Conservation (phyloP, 2,329 filamentous ascomycete species). For the Diaporthe citriasiana region DNA sequence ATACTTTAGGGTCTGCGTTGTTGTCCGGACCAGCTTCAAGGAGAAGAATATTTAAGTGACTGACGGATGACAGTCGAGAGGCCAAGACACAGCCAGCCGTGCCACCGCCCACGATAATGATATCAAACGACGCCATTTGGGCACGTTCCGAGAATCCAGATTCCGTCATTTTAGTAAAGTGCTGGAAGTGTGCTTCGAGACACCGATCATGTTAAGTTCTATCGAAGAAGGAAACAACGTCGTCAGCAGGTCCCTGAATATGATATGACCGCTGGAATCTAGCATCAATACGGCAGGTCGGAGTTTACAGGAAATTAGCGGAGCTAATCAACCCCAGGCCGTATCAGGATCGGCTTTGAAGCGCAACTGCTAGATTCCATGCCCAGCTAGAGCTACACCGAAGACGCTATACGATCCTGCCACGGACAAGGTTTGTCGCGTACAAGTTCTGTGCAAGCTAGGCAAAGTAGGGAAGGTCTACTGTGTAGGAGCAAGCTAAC, state of each 20-base stretch:
- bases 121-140: neutral
- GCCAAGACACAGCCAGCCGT: conserved; percentile 17
- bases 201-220: neutral
- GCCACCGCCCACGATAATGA: conserved; percentile 16
- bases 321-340: neutral
- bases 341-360: neutral
- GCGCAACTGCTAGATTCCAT: neutral
- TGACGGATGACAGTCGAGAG: neutral
- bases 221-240: neutral
- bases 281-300: conserved; percentile 3
- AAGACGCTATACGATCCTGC: neutral
- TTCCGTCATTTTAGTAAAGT: neutral
- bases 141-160: neutral
- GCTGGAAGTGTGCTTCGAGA: neutral
- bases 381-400: no score
- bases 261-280: neutral
- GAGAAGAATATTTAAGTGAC: neutral
- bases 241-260: neutral
- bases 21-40: conserved; percentile 4
- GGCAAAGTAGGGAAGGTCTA: no score
- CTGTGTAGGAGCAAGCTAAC: no score
- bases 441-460: neutral
- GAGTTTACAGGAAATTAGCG: neutral
- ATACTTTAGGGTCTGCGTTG: neutral
- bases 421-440: no score